Conservation (phyloP, 2,329 filamentous ascomycete species). For the Byssothecium circinans region DNA sequence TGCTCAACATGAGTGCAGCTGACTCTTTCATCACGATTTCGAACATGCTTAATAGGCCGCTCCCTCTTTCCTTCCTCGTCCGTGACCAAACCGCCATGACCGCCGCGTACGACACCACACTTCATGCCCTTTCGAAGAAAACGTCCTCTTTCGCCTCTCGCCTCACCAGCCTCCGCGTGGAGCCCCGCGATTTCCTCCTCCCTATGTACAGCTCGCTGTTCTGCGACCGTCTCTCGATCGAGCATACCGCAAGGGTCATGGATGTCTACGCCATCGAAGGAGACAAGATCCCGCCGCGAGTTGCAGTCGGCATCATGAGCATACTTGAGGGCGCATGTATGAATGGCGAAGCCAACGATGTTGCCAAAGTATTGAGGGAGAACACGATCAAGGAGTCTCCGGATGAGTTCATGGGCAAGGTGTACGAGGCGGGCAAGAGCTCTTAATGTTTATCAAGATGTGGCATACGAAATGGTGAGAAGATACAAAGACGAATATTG, state of each 20-base stretch:
- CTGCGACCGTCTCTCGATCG: conserved; percentile 62
- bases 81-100: conserved; percentile 68
- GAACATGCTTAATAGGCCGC: conserved; percentile 74
- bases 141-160: conserved; percentile 65
- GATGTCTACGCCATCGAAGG: conserved; percentile 84
- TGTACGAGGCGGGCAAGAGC: conserved; percentile 40
- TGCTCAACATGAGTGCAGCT: conserved; percentile 69
- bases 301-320: conserved; percentile 67
- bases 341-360: conserved; percentile 38
- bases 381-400: conserved; percentile 22
- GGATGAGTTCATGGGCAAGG: conserved; percentile 37
- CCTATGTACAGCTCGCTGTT: conserved; percentile 67
- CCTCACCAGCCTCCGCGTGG: conserved; percentile 50
- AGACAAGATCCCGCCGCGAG: conserved; percentile 70
- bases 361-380: conserved; percentile 18
- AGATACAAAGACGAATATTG: not conserved
- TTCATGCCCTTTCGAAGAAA: conserved; percentile 68
- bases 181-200: conserved; percentile 56
- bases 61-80: conserved; percentile 75
- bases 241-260: conserved; percentile 73
- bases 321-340: conserved; percentile 51
- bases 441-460: conserved; percentile 1
- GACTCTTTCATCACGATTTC: conserved; percentile 71
- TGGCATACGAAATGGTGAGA: not conserved
- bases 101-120: conserved; percentile 68